These are phyloP conservation scores for Lentinus tigrinus DNA, from an alignment of 768 basidiomycete genomes.

Conservation along the genomic window DNA sequence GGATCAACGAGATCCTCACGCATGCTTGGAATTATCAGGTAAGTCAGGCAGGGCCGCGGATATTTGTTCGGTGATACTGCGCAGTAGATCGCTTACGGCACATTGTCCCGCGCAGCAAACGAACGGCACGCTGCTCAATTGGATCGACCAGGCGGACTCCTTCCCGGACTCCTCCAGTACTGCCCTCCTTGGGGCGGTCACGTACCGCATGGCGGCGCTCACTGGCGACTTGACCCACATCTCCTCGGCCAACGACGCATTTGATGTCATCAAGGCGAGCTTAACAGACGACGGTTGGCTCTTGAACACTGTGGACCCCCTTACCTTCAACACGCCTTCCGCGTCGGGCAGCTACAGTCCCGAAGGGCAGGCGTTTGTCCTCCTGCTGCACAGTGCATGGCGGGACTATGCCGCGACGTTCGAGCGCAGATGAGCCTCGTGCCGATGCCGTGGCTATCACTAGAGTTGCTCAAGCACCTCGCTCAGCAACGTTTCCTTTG, in stretches of 20 bases:
- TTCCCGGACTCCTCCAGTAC: conserved; percentile 57
- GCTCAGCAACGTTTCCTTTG: neutral
- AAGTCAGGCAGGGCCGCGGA: too few species aligned
- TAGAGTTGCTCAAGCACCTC: neutral
- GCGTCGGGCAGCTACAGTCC: conserved; percentile 42
- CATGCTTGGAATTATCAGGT: conserved; percentile 47
- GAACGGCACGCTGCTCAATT: conserved; percentile 52
- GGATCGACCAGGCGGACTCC: conserved; percentile 46
- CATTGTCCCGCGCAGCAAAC: conserved; percentile 28
- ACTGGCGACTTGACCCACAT: conserved; percentile 38
- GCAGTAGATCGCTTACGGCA: neutral
- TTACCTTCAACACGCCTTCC: conserved; percentile 43
- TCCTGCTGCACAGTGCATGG: conserved; percentile 50
- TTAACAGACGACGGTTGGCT: conserved; percentile 45
- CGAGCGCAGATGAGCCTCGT: neutral
- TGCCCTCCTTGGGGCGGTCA: conserved; percentile 54
- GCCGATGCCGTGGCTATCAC: neutral
- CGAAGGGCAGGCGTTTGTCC: conserved; percentile 60
- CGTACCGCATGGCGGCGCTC: conserved; percentile 51
- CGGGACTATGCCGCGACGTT: conserved; percentile 15
- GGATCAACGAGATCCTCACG: conserved; percentile 53
- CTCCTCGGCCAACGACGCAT: conserved; percentile 40
- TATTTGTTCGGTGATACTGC: too few species aligned
- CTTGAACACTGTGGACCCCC: conserved; percentile 47
- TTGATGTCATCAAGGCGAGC: conserved; percentile 37